Evolutionary conservation across 805 yeast genomes (phyloP).

Genomic region (Candida pini): DNA sequence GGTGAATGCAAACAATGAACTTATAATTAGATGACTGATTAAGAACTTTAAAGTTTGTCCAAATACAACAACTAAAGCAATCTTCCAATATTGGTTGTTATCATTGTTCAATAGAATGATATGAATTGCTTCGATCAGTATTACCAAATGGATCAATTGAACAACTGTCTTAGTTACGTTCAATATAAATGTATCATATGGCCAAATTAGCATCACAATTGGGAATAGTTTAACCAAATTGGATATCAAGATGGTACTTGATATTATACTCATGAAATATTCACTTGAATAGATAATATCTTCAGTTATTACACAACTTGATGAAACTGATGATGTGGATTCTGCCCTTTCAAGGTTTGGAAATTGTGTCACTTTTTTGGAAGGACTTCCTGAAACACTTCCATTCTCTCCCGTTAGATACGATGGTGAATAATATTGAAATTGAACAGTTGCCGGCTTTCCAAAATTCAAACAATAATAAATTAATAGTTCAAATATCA

Average conservation of each 20-base stretch:
- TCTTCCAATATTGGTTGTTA: constrained; percentile 25
- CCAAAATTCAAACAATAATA: constrained; percentile 29
- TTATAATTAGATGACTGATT: constrained; percentile 16
- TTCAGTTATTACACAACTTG: constrained; percentile 6
- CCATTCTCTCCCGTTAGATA: constrained; percentile 2
- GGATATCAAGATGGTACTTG: constrained; percentile 68
- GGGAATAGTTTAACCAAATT: constrained; percentile 82
- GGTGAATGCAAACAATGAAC: constrained; percentile 15
- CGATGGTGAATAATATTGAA: constrained; percentile 8
- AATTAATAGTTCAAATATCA: constrained; percentile 30
- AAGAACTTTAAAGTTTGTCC: constrained; percentile 20
- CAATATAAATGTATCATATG: constrained; percentile 74
- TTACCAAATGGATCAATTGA: constrained; percentile 25
- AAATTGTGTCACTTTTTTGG: constrained; percentile 3
- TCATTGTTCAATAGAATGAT: constrained; percentile 23
- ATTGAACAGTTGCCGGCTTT: constrained; percentile 14
- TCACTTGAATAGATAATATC: constrained; percentile 31
- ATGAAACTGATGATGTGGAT: constrained; percentile 3
- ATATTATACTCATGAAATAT: constrained; percentile 37
- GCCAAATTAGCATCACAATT: constrained; percentile 92
- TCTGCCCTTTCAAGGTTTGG: constrained; percentile 2
- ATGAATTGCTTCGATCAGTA: constrained; percentile 28
- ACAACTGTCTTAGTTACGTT: constrained; percentile 29
- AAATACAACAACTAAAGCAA: constrained; percentile 20
- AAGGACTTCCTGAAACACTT: background rate